These are phyloP conservation scores for Cytospora paraplurivora DNA, from an alignment of 2,329 filamentous ascomycete species.

Conservation along the genomic window DNA sequence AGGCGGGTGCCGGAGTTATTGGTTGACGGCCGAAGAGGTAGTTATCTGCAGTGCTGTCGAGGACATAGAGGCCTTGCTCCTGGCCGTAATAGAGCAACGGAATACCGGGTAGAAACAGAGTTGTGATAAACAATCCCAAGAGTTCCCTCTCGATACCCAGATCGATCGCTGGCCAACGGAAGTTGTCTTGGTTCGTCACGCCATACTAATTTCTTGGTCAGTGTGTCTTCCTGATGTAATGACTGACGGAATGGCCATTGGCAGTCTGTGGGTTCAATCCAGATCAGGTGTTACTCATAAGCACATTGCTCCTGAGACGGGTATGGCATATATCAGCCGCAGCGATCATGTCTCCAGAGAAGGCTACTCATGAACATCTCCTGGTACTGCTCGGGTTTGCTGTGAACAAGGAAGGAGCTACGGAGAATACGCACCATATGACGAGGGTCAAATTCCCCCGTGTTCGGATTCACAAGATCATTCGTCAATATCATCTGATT, in stretches of 20 bases:
- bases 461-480: slow-evolving; percentile 58
- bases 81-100: slow-evolving; percentile 64
- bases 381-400: too few relatives aligned
- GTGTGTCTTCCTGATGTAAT: too few relatives aligned
- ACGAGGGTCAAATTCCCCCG: slow-evolving; percentile 61
- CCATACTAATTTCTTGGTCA: background rate
- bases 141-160: slow-evolving; percentile 59
- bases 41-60: slow-evolving; percentile 63
- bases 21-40: slow-evolving; percentile 65
- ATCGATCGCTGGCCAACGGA: slow-evolving; percentile 62
- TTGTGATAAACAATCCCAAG: slow-evolving; percentile 59
- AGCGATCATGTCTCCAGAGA: too few relatives aligned
- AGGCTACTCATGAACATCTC: too few relatives aligned
- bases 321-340: too few relatives aligned
- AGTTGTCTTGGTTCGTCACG: slow-evolving; percentile 65
- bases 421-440: slow-evolving; percentile 47
- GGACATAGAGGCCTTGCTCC: slow-evolving; percentile 62
- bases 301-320: background rate
- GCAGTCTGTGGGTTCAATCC: background rate
- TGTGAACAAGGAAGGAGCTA: too few relatives aligned
- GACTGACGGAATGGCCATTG: background rate
- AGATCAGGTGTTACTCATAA: background rate
- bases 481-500: slow-evolving; percentile 57
- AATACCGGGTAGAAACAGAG: slow-evolving; percentile 61
- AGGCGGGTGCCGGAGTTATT: slow-evolving; percentile 62